phyloP scores from a whole-genome alignment of 768 basidiomycete species.

The Auricularia heimuer region DNA sequence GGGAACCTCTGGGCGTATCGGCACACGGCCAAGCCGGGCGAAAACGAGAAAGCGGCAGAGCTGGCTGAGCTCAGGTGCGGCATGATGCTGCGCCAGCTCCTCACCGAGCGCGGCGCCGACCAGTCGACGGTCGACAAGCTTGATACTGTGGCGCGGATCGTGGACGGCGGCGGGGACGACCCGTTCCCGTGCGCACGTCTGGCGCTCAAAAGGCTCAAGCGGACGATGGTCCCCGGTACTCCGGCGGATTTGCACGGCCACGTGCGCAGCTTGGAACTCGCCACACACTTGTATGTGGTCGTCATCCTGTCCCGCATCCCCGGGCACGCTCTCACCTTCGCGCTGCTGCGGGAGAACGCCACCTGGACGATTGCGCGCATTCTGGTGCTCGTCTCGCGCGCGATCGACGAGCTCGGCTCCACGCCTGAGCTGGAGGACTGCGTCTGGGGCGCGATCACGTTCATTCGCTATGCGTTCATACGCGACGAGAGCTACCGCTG shows the following conservation, averaged over 20 bases:
- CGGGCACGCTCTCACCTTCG: background rate
- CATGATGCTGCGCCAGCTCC: background rate
- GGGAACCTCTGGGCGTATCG: background rate
- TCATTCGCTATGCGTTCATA: background rate
- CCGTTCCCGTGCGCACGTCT: background rate
- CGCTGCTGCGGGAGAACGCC: background rate
- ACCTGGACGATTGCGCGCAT: background rate
- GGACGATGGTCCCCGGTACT: background rate
- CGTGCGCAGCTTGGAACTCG: background rate
- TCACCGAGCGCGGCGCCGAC: background rate
- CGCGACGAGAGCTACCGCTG: background rate
- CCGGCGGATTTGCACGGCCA: background rate
- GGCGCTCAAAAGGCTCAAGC: background rate
- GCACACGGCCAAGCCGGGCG: background rate
- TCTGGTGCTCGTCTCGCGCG: background rate
- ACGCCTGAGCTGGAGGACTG: background rate
- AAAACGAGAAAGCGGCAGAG: background rate
- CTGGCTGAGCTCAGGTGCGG: background rate
- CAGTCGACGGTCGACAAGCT: background rate
- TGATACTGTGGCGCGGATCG: background rate
- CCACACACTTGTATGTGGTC: background rate
- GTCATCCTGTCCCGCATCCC: background rate
- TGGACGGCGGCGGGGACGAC: background rate
- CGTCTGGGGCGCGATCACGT: background rate
- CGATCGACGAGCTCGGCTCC: background rate